Evolutionary conservation across 148 eudicot species (phyloP).

Genomic region (Nepenthes mirabilis): DNA sequence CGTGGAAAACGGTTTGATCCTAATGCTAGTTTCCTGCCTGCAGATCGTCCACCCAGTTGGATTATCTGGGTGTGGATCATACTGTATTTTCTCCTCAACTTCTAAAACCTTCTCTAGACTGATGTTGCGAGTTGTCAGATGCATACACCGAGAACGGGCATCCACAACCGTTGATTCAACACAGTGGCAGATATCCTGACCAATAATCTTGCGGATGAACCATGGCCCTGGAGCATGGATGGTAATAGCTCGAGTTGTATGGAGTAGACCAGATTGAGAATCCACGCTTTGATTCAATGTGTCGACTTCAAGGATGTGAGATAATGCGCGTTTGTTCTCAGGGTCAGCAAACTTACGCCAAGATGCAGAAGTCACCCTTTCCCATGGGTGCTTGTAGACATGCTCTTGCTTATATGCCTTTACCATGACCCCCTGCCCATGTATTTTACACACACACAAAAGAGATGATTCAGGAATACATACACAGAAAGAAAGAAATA

Average conservation of each 20-base stretch:
- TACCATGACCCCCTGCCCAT: constrained; percentile 34
- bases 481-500: too few species aligned
- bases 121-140: constrained; percentile 63
- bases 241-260: constrained; percentile 79
- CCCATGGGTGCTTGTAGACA: constrained; percentile 94
- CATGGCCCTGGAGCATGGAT: constrained; percentile 91
- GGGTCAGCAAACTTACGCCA: constrained; percentile 96
- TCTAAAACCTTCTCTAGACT: constrained; percentile 73
- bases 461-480: too few species aligned
- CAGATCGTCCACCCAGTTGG: constrained; percentile 88
- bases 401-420: constrained; percentile 81
- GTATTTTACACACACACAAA: too few species aligned
- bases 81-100: constrained; percentile 83
- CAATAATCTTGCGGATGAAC: constrained; percentile 64
- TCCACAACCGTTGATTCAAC: constrained; percentile 85
- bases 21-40: constrained; percentile 85
- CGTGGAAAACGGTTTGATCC: constrained; percentile 70
- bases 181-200: constrained; percentile 94
- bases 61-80: constrained; percentile 94
- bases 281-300: constrained; percentile 73
- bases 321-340: constrained; percentile 66
- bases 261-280: constrained; percentile 55
- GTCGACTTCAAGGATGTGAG: constrained; percentile 88
- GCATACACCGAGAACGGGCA: constrained; percentile 68
- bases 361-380: constrained; percentile 88